These are phyloP conservation scores for Pelargonium australe DNA, from an alignment of 441 rosid genomes.

Conservation along the genomic window DNA sequence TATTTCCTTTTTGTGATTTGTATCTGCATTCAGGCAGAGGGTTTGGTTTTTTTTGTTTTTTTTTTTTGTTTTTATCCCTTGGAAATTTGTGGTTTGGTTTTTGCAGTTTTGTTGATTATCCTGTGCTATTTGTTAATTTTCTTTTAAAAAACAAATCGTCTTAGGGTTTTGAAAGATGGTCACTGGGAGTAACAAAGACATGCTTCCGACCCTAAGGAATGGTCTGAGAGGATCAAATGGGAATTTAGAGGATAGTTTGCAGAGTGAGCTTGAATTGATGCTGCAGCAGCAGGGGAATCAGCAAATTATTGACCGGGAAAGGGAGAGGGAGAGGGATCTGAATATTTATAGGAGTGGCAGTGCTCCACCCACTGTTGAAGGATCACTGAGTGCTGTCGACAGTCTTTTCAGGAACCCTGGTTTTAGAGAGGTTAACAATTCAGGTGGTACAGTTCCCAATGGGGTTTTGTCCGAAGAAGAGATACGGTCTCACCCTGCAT, in stretches of 20 bases:
- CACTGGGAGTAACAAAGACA: constrained; percentile 49
- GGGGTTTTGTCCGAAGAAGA: constrained; percentile 63
- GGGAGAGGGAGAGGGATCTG: constrained; percentile 34
- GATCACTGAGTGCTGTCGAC: constrained; percentile 67
- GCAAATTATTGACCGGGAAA: constrained; percentile 27
- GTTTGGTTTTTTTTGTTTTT: background rate
- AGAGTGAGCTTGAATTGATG: constrained; percentile 62
- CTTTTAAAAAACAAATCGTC: background rate
- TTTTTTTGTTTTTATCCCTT: background rate
- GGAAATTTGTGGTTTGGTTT: background rate
- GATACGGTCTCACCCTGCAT: constrained; percentile 72
- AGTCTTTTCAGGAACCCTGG: constrained; percentile 49
- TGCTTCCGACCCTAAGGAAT: constrained; percentile 43
- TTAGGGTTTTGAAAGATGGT: constrained; percentile 32
- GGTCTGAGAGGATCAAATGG: constrained; percentile 40
- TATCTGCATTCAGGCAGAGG: background rate
- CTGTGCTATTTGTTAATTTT: background rate
- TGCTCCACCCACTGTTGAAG: constrained; percentile 94
- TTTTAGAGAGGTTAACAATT: constrained; percentile 30
- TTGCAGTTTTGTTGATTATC: background rate
- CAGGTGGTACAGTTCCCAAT: constrained; percentile 21
- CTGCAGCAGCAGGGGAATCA: constrained; percentile 47
- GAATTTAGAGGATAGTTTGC: constrained; percentile 53
- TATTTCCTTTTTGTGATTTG: background rate
- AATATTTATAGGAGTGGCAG: constrained; percentile 75